Evolutionary conservation across 192 early-diverging fungal species (phyloP), one percentile per base, ranked within the genome.

Genomic region (Umbelopsis sp.): DNA sequence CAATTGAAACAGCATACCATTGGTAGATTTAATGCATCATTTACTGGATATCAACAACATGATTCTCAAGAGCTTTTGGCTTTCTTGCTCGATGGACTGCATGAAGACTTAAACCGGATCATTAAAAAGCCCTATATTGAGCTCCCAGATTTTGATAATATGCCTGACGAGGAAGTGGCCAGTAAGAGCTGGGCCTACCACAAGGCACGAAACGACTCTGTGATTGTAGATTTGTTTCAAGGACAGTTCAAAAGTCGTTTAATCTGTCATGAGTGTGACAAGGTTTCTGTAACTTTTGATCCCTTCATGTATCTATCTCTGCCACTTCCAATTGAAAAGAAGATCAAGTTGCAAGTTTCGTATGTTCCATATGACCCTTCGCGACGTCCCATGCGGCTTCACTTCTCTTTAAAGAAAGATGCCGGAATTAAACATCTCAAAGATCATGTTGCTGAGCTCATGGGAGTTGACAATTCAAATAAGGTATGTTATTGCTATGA

Each of bases 81-180:
- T 16, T 94, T 89, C 48, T 77, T 95, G 35, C 80, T 95, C 20
- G 94, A 95, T 73, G 92, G 93, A 0, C 74, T 95, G 51, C 94
- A 95, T 72, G 94, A 95, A 71, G 94, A 95, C 47, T 79, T 95
- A 49, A 95, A 95, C 74, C 83, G 93, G 15, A 92, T 95, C 46
- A 50, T 80, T 50, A 85, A 90, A 50, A 95, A 93, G 53, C 91
- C 91, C 1, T 95, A 92, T 74, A 83, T 92, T 25, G 91, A 94
- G 68, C 75, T 84, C 9, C 91, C 91, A n/a, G 92, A 95, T 64
- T 88, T 88, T 41, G 82, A 88, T 48, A 87, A 85, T 6, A 74
- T 82, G 72, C 79, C 86, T 25, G 90, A 93, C 70, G 72, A 72
- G 16, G 92, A 87, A 46, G 84, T 95, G 33, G 93, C 93, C 8